Evolutionary conservation across 2,329 filamentous ascomycete genomes (phyloP).

Genomic region (Cadophora malorum): DNA sequence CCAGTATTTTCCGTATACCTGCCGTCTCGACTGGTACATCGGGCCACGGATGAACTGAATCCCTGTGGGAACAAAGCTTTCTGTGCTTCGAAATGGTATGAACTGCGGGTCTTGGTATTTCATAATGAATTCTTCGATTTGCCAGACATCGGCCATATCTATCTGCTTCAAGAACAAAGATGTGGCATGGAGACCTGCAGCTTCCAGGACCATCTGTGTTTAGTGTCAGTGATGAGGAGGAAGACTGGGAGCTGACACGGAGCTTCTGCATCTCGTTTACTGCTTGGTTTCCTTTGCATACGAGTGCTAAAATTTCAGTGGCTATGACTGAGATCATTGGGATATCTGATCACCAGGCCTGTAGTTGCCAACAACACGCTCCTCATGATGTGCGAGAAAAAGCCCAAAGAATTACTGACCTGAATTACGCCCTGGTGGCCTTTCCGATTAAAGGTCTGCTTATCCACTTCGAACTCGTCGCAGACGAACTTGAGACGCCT

Average conservation of each 20-base stretch:
- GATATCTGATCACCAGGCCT: too few relatives aligned
- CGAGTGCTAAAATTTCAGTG: too few relatives aligned
- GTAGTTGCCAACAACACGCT: too few relatives aligned
- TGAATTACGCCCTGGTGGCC: background rate
- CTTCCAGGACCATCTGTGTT: background rate
- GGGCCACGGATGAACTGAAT: background rate
- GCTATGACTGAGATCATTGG: too few relatives aligned
- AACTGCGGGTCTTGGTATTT: background rate
- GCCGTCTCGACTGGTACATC: background rate
- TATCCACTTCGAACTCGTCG: background rate
- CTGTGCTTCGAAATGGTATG: background rate
- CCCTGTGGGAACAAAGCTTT: background rate
- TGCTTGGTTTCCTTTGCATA: too few relatives aligned
- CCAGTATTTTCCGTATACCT: background rate
- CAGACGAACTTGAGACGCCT: background rate
- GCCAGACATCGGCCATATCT: background rate
- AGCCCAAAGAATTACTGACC: background rate
- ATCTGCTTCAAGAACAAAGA: background rate
- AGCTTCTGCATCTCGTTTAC: background rate
- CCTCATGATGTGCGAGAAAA: background rate
- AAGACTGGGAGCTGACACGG: background rate
- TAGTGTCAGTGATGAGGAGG: background rate
- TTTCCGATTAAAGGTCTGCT: background rate
- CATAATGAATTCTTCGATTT: background rate
- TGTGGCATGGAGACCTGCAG: background rate